Base-by-base conservation (phyloP, 768 basidiomycete genomes). In the Cantharellus anzutake region DNA sequence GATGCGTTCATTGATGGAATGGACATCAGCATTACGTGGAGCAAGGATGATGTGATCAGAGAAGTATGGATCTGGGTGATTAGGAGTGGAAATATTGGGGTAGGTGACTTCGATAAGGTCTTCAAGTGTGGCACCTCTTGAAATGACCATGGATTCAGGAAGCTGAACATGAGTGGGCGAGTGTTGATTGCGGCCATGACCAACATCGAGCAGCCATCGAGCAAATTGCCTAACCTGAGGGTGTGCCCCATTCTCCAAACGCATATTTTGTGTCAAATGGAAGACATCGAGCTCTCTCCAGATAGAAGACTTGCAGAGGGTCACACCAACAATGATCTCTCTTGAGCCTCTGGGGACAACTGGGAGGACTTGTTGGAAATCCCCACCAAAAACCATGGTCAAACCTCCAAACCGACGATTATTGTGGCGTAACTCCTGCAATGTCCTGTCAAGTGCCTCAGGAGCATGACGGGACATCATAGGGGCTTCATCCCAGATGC, bases 281-380 rank as follows among this genome's bases (percentile, higher is more conserved):
- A 75, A 63, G 5, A 74, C 59, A 4, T 62, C 14, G 39, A 75
- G 65, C 3, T 51, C 48, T 3, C 42, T 34, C 76, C 78, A 79
- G 0, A 79, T 41, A 3, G 41, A 64, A 20, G 74, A 77, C 4
- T 65, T 56, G 20, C 65, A 67, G 0, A 78, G 62, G 3, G 67
- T 67, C 1, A 72, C 72, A 61, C 52, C 61, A 2, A 77, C 67
- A 65, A 76, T 74, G 5, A 75, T 67, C 42, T 67, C 66, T 42
- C 70, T 58, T 3, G 68, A 65, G 0, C 75, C 76, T 61, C 69
- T 64, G 0, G 59, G 64, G 4, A 79, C 66, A 0, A 79, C 73
- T 44, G 76, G 77, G 0, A 78, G 68, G 0, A 65, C 76, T 61
- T 78, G 78, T 3, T 69, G 69, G 57, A 74, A 78, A 63, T 79